phyloP scores from a whole-genome alignment of 805 yeast genomes.

The Hanseniaspora pseudoguilliermondii region DNA sequence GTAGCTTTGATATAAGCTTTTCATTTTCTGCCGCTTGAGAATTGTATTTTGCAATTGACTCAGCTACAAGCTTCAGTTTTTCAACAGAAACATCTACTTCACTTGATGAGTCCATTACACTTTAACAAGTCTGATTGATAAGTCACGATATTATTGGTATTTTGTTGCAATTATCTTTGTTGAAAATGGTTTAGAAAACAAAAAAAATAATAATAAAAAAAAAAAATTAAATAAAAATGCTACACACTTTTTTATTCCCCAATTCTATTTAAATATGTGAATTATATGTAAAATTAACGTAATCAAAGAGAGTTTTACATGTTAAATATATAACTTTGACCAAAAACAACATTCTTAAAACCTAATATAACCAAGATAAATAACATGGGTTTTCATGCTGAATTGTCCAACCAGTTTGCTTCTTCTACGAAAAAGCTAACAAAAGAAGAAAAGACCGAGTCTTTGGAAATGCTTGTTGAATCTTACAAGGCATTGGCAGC shows the following conservation, averaged over 20 bases:
- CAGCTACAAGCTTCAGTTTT: neutral
- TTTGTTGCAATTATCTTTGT: too few species aligned
- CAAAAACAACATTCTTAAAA: neutral
- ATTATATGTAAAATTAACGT: too few species aligned
- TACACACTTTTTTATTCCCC: too few species aligned
- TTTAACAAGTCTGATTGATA: too few species aligned
- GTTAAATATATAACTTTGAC: too few species aligned
- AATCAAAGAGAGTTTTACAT: too few species aligned
- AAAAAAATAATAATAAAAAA: too few species aligned
- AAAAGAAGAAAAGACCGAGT: conserved; percentile 22
- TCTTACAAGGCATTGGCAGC: conserved; percentile 53
- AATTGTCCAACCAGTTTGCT: conserved; percentile 5
- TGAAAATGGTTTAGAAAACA: too few species aligned
- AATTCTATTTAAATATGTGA: too few species aligned
- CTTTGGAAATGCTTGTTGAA: conserved; percentile 43
- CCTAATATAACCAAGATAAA: neutral
- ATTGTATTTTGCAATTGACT: neutral
- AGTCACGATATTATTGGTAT: too few species aligned
- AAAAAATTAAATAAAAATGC: too few species aligned
- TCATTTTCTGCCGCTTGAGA: neutral
- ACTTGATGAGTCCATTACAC: neutral
- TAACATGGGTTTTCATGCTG: conserved; percentile 12
- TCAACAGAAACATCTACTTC: neutral
- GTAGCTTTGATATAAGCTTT: neutral
- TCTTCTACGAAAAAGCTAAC: neutral